Base-by-base conservation (phyloP, 179 eudicot genomes). In the Beta lomatogona region DNA sequence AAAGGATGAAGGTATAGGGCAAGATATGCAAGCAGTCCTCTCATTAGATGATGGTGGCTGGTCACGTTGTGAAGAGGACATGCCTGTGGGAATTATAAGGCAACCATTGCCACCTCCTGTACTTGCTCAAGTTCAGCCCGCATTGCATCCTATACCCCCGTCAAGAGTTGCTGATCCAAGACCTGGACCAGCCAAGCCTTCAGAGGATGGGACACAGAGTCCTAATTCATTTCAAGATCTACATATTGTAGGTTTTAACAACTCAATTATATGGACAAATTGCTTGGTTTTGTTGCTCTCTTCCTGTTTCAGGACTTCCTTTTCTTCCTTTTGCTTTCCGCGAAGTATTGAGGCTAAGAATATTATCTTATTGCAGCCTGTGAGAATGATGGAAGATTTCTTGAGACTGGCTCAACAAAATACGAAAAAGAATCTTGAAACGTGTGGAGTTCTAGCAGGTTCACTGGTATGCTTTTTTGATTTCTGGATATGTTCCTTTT, bases 91-190 rank as follows among this genome's bases (percentile, higher is more conserved):
- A 77, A 91, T 84, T 86, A 87, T 95, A 77, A 90, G 97, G 86
- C 97, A 95, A 90, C 99, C 94, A 78, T 85, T 90, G 86, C 99
- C 99, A 16, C 99, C 99, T 79, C 99, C 98, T 75, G 95, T 94
- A 65, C 95, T 91, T 84, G 99, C 99, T 82, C 92, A 91, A 87
- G 88, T 95, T 76, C 95, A 89, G 67, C 91, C 94, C 52, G 89
- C 86, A 80, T 73, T 71, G 77, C 80, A 77, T 83, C 89, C 88
- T 41, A 90, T 95, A 71, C 84, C 97, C 84, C 98, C 99, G 53
- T 91, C 97, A 28, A 91, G 88, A 87, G 97, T 95, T 81, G 99
- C 99, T 79, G 99, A 95, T 85, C 99, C 99, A 45, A 91, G 99
- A 82, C 99, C 99, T 73, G 98, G 98, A 41, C 92, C 91, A 45